Conservation (phyloP, 495 filamentous ascomycete species). For the Glarea lozoyensis region DNA sequence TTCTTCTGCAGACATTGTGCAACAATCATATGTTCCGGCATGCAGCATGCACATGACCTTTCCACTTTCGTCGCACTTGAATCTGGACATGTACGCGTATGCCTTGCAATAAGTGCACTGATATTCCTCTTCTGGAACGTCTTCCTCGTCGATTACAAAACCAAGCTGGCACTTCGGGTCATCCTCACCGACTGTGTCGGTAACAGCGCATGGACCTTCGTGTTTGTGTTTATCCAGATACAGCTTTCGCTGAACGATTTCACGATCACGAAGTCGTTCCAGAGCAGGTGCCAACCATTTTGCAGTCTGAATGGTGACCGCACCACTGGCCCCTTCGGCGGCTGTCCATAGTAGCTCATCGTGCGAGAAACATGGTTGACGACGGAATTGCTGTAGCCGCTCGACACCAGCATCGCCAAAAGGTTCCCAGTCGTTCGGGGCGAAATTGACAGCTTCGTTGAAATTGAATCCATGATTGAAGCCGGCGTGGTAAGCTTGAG, state of each 20-base stretch:
- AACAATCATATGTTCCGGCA: constrained; percentile 71
- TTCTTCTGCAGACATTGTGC: constrained; percentile 51
- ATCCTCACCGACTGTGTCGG: constrained; percentile 17
- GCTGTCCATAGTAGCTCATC: constrained; percentile 93
- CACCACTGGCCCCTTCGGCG: constrained; percentile 51
- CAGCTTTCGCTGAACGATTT: constrained; percentile 54
- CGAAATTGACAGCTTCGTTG: constrained; percentile 98
- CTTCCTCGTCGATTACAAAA: constrained; percentile 38
- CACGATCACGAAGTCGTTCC: constrained; percentile 63
- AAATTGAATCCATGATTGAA: constrained; percentile 99
- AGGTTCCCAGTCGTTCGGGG: constrained; percentile 93
- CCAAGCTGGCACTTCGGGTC: constrained; percentile 21
- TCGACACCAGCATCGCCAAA: constrained; percentile 82
- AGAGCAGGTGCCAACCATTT: constrained; percentile 90
- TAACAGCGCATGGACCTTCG: constrained; percentile 30
- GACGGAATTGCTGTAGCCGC: constrained; percentile 76
- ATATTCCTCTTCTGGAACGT: constrained; percentile 81
- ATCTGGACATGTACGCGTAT: constrained; percentile 85
- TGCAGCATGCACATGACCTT: constrained; percentile 75
- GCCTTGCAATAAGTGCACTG: constrained; percentile 88
- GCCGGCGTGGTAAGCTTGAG: constrained; percentile 83
- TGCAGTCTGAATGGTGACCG: constrained; percentile 82
- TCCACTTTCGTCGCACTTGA: constrained; percentile 66
- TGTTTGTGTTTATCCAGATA: constrained; percentile 57
- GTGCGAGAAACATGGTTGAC: constrained; percentile 94